Evolutionary conservation across 768 basidiomycete species (phyloP).

Genomic region (Crepidotus variabilis): DNA sequence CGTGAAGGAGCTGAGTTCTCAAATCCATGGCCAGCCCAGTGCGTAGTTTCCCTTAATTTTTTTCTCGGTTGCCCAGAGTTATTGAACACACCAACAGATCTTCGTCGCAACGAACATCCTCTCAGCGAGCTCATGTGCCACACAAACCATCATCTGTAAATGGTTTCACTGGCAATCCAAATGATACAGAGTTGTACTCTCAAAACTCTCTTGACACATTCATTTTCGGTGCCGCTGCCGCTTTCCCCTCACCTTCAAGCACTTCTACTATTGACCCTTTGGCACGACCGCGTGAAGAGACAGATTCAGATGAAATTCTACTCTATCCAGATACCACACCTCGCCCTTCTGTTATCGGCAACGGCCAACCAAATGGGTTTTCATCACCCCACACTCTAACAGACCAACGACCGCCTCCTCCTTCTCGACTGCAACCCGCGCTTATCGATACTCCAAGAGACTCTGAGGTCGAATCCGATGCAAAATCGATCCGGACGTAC

Average conservation of each 20-base stretch:
- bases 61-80: neutral
- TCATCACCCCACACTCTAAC: conserved; percentile 9
- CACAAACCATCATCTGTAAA: neutral
- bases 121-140: neutral
- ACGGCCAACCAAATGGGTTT: neutral
- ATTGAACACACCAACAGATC: conserved; percentile 3
- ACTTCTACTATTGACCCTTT: conserved; percentile 32
- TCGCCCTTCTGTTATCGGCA: conserved; percentile 41
- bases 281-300: conserved; percentile 26
- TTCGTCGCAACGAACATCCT: conserved; percentile 1
- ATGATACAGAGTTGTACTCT: conserved; percentile 33
- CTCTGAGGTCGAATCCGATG: conserved; percentile 28
- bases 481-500: conserved; percentile 46
- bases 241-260: conserved; percentile 25
- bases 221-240: conserved; percentile 41
- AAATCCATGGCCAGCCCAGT: neutral
- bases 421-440: conserved; percentile 10
- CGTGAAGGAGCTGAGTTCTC: neutral
- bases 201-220: conserved; percentile 43
- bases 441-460: conserved; percentile 7
- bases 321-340: conserved; percentile 43
- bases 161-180: conserved; percentile 8
- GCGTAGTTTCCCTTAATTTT: neutral
- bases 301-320: conserved; percentile 34
- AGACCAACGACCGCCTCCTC: conserved; percentile 11